Conservation (phyloP, 1,139 yeast species). For the Hansenula sp. region DNA sequence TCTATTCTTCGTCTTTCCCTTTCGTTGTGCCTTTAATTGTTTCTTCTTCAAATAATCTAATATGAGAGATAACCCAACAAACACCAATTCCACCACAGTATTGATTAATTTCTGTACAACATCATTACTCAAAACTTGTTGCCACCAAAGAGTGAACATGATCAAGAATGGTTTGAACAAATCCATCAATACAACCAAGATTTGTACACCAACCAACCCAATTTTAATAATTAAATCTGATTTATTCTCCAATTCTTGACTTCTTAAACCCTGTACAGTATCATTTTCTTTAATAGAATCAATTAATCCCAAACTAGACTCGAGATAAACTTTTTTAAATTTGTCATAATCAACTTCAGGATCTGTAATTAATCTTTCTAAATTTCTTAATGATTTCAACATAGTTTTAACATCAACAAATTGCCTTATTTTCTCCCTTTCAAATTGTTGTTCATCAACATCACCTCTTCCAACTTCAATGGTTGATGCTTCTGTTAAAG, state of each 20-base stretch:
- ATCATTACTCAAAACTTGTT: constrained; percentile 1
- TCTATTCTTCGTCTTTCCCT: background rate
- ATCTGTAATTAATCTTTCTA: constrained; percentile 8
- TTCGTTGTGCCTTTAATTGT: background rate
- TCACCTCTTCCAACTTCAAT: background rate
- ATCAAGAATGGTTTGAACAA: background rate
- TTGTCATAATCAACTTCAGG: constrained; percentile 7
- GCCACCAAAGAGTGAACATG: background rate
- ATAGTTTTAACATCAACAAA: constrained; percentile 11
- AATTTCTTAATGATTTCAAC: constrained; percentile 8
- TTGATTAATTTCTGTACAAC: background rate
- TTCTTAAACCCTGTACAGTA: background rate
- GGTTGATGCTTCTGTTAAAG: background rate
- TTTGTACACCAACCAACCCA: constrained; percentile 2
- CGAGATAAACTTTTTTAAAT: constrained; percentile 8
- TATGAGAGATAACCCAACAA: background rate
- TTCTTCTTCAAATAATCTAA: constrained; percentile 1
- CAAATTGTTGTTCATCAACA: constrained; percentile 6
- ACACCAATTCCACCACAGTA: background rate
- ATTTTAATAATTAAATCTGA: constrained; percentile 2
- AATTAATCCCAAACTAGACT: constrained; percentile 8
- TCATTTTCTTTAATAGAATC: constrained; percentile 6
- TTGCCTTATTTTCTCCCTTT: constrained; percentile 7
- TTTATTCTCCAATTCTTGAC: background rate
- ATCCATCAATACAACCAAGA: background rate